Evolutionary conservation across 495 filamentous ascomycete genomes (phyloP).

Genomic region (Evansstolkia leycettana): DNA sequence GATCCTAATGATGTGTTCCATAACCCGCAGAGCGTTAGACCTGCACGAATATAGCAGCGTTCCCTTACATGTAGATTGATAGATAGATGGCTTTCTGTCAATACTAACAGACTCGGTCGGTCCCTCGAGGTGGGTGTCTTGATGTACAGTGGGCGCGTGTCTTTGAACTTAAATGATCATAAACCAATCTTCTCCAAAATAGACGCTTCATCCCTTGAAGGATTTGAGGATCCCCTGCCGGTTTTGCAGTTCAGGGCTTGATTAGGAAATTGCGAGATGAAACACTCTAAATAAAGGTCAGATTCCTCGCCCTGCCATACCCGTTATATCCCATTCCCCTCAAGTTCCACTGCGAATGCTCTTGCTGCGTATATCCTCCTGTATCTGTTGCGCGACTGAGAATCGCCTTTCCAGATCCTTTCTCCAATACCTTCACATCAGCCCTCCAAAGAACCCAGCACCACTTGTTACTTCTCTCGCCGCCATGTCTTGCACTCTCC

Average conservation of each 20-base stretch:
- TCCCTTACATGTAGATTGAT: too few relatives aligned
- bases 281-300: conserved; percentile 16
- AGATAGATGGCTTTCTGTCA: too few relatives aligned
- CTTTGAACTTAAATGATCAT: too few relatives aligned
- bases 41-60: conserved; percentile 10
- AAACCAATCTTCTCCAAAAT: too few relatives aligned
- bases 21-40: conserved; percentile 45
- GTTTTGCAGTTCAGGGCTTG: too few relatives aligned
- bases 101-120: too few relatives aligned
- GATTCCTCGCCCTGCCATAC: conserved; percentile 39
- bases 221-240: too few relatives aligned
- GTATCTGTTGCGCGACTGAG: conserved; percentile 41
- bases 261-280: too few relatives aligned
- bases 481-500: conserved; percentile 1
- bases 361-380: conserved; percentile 35
- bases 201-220: too few relatives aligned
- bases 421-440: conserved; percentile 15
- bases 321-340: conserved; percentile 51
- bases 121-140: too few relatives aligned
- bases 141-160: too few relatives aligned
- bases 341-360: conserved; percentile 41
- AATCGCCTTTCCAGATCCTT: conserved; percentile 23
- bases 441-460: conserved; percentile 38
- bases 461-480: conserved; percentile 22
- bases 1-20: conserved; percentile 51